Evolutionary conservation across 352 stramenopile species (phyloP).

Genomic region (Hyaloperonospora arabidopsidis): DNA sequence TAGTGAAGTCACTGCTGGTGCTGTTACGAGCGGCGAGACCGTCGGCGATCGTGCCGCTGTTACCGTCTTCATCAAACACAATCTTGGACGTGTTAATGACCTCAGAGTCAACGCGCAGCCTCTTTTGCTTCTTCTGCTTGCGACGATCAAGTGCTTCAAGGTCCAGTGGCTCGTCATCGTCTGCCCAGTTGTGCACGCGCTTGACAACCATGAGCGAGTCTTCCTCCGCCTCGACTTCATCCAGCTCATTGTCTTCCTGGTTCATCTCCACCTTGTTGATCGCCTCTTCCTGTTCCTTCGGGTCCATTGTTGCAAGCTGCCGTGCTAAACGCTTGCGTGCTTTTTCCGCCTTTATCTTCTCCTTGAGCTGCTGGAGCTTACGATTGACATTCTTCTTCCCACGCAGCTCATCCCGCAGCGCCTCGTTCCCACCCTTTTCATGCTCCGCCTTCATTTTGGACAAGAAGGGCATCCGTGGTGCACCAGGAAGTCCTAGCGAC

Average conservation of each 20-base stretch:
- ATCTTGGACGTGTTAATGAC: constrained; percentile 72
- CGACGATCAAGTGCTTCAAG: constrained; percentile 47
- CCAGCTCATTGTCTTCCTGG: constrained; percentile 27
- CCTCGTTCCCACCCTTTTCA: constrained; percentile 54
- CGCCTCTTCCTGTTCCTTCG: constrained; percentile 26
- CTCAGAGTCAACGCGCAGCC: constrained; percentile 72
- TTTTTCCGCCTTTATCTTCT: constrained; percentile 97
- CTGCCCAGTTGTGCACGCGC: constrained; percentile 77
- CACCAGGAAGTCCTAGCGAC: constrained; percentile 90
- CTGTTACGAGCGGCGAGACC: constrained; percentile 41
- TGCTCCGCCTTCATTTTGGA: constrained; percentile 60
- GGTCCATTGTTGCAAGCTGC: constrained; percentile 41
- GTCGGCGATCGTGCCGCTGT: constrained; percentile 58
- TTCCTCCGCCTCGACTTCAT: constrained; percentile 72
- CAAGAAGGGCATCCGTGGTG: constrained; percentile 90
- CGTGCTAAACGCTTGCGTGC: constrained; percentile 87
- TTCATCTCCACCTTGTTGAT: constrained; percentile 28
- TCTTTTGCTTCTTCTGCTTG: constrained; percentile 88
- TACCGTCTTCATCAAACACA: constrained; percentile 93
- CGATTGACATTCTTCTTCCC: constrained; percentile 96
- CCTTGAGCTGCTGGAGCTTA: constrained; percentile 95
- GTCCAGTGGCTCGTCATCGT: constrained; percentile 46
- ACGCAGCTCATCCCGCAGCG: constrained; percentile 79
- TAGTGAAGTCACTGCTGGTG: constrained; percentile 40
- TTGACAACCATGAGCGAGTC: constrained; percentile 92